These are phyloP conservation scores for Candida michaelii DNA, from an alignment of 805 yeast species.

Conservation along the genomic window DNA sequence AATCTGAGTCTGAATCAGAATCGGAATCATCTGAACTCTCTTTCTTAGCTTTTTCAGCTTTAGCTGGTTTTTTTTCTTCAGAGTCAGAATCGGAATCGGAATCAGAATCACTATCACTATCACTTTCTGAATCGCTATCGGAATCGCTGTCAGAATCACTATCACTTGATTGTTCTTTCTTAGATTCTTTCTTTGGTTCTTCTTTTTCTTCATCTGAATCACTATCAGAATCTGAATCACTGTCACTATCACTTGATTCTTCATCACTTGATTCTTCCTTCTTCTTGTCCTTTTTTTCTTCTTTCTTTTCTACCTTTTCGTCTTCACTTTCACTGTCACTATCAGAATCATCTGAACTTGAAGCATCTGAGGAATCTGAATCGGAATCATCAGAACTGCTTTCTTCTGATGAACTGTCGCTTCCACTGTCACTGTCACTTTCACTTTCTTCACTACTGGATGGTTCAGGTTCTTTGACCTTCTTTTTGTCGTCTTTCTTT, in stretches of 20 bases:
- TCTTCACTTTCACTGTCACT: constrained; percentile 17
- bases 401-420: constrained; percentile 6
- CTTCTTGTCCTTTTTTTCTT: neutral
- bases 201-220: constrained; percentile 27
- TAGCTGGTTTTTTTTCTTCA: no score
- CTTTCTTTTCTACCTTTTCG: constrained; percentile 15
- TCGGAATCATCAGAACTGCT: constrained; percentile 22
- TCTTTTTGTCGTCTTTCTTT: constrained; percentile 28
- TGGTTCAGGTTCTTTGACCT: constrained; percentile 20
- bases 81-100: constrained; percentile 17
- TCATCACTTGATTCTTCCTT: constrained; percentile 16
- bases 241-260: constrained; percentile 20
- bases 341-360: constrained; percentile 19
- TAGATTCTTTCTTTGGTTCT: constrained; percentile 32
- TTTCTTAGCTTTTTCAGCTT: no score
- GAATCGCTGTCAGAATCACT: constrained; percentile 24
- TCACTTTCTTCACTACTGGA: constrained; percentile 8
- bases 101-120: constrained; percentile 11
- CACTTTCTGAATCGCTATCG: constrained; percentile 28
- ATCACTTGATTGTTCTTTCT: constrained; percentile 15
- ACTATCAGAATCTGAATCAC: constrained; percentile 28
- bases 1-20: constrained; percentile 25
- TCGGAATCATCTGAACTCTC: no score
- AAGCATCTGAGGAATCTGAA: constrained; percentile 26
- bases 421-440: no score